Conservation (phyloP, 148 eudicot genomes). For the Vaccinium corymbosum region DNA sequence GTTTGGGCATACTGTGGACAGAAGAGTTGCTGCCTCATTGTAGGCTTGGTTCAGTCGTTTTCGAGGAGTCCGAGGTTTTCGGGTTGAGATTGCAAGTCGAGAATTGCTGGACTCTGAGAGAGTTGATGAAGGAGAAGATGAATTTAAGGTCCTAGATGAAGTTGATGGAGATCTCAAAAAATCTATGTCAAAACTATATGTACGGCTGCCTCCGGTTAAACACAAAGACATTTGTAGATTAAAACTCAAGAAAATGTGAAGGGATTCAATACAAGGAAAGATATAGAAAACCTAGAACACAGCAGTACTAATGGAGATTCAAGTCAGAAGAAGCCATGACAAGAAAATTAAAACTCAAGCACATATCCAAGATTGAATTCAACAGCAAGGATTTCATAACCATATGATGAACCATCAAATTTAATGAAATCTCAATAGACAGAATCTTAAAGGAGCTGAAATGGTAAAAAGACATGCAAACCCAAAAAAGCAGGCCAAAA, state of each 20-base stretch:
- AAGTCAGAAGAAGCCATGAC: not conserved
- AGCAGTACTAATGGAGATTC: not conserved
- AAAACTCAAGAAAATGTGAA: not conserved
- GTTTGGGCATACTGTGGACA: slow-evolving; percentile 86
- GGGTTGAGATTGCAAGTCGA: slow-evolving; percentile 59
- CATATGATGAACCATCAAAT: not conserved
- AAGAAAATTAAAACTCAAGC: not conserved
- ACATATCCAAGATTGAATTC: not conserved
- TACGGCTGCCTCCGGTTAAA: slow-evolving; percentile 62
- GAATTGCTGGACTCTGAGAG: slow-evolving; percentile 84
- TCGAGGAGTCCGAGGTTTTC: slow-evolving; percentile 93
- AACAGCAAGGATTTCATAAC: not conserved
- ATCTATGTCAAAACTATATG: slow-evolving; percentile 59
- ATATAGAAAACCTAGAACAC: not conserved
- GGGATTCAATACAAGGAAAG: not conserved
- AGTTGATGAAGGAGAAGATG: slow-evolving; percentile 85
- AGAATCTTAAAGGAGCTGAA: not conserved
- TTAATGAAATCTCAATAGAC: not conserved
- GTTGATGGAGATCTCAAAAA: slow-evolving; percentile 62
- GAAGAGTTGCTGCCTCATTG: slow-evolving; percentile 86
- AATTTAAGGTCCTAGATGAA: slow-evolving; percentile 48
- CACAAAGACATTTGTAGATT: slow-evolving; percentile 60
- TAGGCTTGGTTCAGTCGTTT: slow-evolving; percentile 91
- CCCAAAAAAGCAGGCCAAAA: not conserved
- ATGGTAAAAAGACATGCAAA: not conserved